Evolutionary conservation across 371 early-diverging fungal genomes (phyloP), one percentile per base, ranked within the genome.

Genomic region (Blastocladiella emersonii): DNA sequence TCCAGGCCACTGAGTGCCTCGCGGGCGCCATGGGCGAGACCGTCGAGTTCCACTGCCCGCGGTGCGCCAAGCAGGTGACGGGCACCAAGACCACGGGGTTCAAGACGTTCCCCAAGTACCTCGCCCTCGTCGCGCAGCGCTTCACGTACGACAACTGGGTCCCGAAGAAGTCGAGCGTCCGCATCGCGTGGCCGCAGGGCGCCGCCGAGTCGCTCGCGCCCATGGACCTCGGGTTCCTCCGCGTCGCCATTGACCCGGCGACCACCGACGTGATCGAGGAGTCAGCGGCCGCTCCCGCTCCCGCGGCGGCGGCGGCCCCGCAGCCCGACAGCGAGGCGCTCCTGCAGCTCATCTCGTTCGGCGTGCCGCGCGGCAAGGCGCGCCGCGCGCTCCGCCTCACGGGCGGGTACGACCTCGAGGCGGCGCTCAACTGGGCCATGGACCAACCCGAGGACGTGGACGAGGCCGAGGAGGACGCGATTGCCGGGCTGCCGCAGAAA

Each of bases 361-460:
- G 98, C 4, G 93, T 98, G 73, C 84, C 93, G 5, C 84, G 88
- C 65, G 78, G 78, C 59, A 80, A 92, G 44, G 88, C 90, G 67
- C 80, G 81, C 61, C 85, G 87, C 61, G 95, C 95, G 0, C 68
- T 96, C 37, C 49, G 84, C 34, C 79, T 78, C 36, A 92, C 92
- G 6, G 90, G 89, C 12, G 87, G 91, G 69, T 72, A 75, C 60
- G 90, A 88, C 4, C 80, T 88, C 0, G 96, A 96, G 41, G 74
- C 77, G 1, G 98, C 96, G 1, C 90, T 93, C 90, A 83, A 84
- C 65, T 95, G 94, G 93, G 67, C 94, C 37, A 86, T 95, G 75
- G 92, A 91, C 68, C 91, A 95, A 65, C 91, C 95, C 89, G 98
- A 96, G 30, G 95, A 93, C 72, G 80, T 93, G 51, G 74, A 71